A percentile compares a stretch with the other conserved stretches of the same genome.
These are phyloP conservation scores for Trichosporon sp. DNA, from an alignment of 1,284 basidiomycete species.

Conservation along the genomic window DNA sequence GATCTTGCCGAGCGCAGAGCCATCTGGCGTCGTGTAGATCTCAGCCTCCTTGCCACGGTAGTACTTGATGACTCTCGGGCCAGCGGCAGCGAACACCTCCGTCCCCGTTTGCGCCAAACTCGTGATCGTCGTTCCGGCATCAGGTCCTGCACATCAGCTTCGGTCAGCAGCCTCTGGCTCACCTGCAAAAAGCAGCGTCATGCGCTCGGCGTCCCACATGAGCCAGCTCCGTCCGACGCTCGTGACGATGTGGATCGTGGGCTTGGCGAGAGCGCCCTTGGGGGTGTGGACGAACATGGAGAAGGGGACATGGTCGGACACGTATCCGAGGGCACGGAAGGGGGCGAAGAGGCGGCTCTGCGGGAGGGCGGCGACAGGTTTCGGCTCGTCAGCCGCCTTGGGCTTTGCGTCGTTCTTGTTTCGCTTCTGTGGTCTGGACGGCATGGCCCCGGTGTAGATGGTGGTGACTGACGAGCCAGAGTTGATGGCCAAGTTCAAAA, in stretches of 20 bases:
- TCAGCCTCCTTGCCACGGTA: slow-evolving; percentile 74
- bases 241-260: slow-evolving; percentile 79
- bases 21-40: slow-evolving; percentile 41
- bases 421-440: slow-evolving; percentile 32
- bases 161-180: slow-evolving; percentile 49
- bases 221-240: slow-evolving; percentile 91
- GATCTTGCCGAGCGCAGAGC: slow-evolving; percentile 59
- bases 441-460: slow-evolving; percentile 20
- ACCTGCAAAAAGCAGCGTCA: slow-evolving; percentile 92
- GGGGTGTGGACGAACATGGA: slow-evolving; percentile 81
- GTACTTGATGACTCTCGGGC: slow-evolving; percentile 74
- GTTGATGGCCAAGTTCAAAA: slow-evolving; percentile 6
- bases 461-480: background rate
- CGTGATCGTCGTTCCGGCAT: slow-evolving; percentile 72
- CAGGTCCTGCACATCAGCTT: slow-evolving; percentile 65
- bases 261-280: slow-evolving; percentile 82
- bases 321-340: slow-evolving; percentile 88
- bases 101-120: slow-evolving; percentile 81
- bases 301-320: slow-evolving; percentile 91
- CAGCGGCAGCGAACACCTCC: slow-evolving; percentile 78
- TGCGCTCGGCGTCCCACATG: slow-evolving; percentile 92
- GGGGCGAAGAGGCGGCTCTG: slow-evolving; percentile 74
- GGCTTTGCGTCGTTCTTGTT: slow-evolving; percentile 25
- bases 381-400: background rate
- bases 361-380: slow-evolving; percentile 23